Percentiles rank a stretch among this genome's conserved stretches.
Conservation (phyloP, 208 protist species). For the Entamoeba moshkovskii region DNA sequence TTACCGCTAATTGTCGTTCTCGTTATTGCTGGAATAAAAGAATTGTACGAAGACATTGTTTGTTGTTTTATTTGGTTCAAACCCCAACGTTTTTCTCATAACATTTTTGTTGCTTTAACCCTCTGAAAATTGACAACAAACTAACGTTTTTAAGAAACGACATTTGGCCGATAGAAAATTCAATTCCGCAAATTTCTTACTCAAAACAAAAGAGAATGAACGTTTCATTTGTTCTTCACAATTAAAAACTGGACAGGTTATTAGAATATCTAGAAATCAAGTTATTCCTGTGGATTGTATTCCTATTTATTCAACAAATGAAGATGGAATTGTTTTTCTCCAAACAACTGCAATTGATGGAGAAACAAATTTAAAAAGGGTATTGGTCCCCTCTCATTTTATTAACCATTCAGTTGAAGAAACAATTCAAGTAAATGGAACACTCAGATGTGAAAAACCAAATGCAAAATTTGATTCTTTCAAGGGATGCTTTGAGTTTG, state of each 20-base stretch:
- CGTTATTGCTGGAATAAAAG: conserved; percentile 6
- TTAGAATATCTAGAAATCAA: neutral
- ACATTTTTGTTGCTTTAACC: neutral
- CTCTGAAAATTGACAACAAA: neutral
- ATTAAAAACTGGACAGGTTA: neutral
- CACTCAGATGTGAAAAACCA: neutral
- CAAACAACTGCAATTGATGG: neutral
- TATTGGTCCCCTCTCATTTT: neutral
- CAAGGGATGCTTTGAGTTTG: neutral
- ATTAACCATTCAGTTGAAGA: neutral
- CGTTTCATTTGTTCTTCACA: neutral
- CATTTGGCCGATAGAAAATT: neutral
- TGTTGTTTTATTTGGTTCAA: neutral
- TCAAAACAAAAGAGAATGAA: neutral
- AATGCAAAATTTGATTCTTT: neutral
- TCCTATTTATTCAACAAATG: neutral
- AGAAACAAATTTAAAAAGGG: neutral
- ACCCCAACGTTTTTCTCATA: neutral
- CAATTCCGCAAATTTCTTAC: neutral
- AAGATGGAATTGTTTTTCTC: neutral
- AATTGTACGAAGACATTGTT: conserved; percentile 16
- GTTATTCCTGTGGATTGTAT: neutral
- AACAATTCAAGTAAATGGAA: neutral
- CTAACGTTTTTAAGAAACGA: neutral
- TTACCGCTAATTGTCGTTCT: conserved; percentile 4